Evolutionary conservation across 306 rosid species (phyloP).

Genomic region (Vachellia collinsii): DNA sequence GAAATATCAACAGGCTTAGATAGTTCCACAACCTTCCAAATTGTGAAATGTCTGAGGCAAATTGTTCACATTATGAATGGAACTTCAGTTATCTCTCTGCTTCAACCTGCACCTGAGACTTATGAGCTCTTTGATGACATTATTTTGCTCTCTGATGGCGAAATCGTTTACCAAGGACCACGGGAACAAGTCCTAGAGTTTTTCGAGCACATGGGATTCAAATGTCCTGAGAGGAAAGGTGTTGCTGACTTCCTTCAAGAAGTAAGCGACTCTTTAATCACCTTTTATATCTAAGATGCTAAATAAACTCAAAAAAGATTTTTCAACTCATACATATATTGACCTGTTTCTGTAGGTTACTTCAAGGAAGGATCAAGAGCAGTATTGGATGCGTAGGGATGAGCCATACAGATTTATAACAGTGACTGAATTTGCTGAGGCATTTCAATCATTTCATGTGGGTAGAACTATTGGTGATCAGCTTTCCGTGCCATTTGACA

Average conservation of each 20-base stretch:
- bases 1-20: slow-evolving; percentile 60
- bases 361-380: slow-evolving; percentile 54
- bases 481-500: slow-evolving; percentile 48
- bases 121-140: slow-evolving; percentile 57
- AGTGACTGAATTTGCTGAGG: slow-evolving; percentile 47
- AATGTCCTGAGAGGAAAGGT: slow-evolving; percentile 52
- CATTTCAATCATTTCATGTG: slow-evolving; percentile 46
- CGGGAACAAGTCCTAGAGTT: slow-evolving; percentile 50
- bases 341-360: slow-evolving; percentile 42
- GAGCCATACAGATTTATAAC: slow-evolving; percentile 45
- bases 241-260: slow-evolving; percentile 62
- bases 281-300: background rate
- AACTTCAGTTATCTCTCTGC: slow-evolving; percentile 46
- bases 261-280: slow-evolving; percentile 27
- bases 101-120: slow-evolving; percentile 61
- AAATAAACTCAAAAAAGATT: background rate
- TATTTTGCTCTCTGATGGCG: slow-evolving; percentile 51
- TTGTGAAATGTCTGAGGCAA: slow-evolving; percentile 48
- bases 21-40: slow-evolving; percentile 56
- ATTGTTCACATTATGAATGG: slow-evolving; percentile 44
- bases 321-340: background rate
- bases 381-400: slow-evolving; percentile 46
- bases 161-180: slow-evolving; percentile 57
- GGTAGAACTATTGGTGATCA: slow-evolving; percentile 44
- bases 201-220: slow-evolving; percentile 51